Evolutionary conservation across 225 moss, liverwort and hornwort genomes (phyloP), one percentile per base, ranked within the genome.

Genomic region (Anthoceros angustus): DNA sequence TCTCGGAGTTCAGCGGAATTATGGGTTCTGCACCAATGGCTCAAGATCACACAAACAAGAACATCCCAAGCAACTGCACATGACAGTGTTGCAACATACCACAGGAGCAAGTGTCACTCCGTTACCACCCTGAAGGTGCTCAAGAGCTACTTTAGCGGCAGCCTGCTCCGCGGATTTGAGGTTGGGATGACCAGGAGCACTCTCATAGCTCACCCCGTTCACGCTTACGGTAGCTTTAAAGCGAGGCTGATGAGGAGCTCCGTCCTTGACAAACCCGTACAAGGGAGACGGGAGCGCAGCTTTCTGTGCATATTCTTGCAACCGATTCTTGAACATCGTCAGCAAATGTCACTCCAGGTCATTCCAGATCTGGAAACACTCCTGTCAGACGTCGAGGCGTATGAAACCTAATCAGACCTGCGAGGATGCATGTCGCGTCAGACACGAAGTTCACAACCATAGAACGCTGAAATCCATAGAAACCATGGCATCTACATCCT

Each of bases 291-390:
- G 76, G 61, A 98, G 82, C 49, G 83, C 80, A 38, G 87, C 86
- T 85, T 98, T 98, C 65, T 98, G 98, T 25, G 92, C 87, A 77
- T 86, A 98, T 82, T 98, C 98, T 80, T 98, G 92, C 61, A 98
- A 80, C 87, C 92, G 98, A 75, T 92, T 92, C 80, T 98, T 98
- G 74, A 84, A 90, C 98, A 98, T 92, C 70, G 55, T 55, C n/a
- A 18, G 55, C 7, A 9, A 55, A 55, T 32, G 32, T 32, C 32
- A 32, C 32, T 32, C 32, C 32, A 32, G 32, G 4, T 32, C 32
- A 32, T 32, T 32, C 32, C 32, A 32, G 32, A 32, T 32, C 4
- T 32, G 32, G 32, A 32, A 32, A 32, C 32, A 32, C 32, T 32
- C 32, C 32, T 32, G 4, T 32, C 32, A 32, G 32, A 32, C 32